A percentile compares a stretch with the other conserved stretches of the same genome.
These are phyloP conservation scores for Puccinia triticina DNA, from an alignment of 1,284 basidiomycete genomes.

Conservation along the genomic window DNA sequence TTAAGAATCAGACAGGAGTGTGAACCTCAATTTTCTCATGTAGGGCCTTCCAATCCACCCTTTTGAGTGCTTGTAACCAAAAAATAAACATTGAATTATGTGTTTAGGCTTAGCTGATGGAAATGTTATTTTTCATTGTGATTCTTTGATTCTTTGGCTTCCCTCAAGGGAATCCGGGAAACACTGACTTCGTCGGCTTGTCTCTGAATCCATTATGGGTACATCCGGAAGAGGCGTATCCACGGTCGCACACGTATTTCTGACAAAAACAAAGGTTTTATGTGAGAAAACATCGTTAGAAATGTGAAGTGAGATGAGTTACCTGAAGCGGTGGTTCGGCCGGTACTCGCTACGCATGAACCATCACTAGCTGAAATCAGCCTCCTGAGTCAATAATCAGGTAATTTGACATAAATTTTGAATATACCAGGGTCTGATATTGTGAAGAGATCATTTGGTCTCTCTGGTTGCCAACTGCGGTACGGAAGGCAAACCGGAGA, in stretches of 20 bases:
- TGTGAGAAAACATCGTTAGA: neutral
- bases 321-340: neutral
- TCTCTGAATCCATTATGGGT: conserved; percentile 25
- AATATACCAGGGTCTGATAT: conserved; percentile 1
- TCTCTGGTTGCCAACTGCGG: neutral
- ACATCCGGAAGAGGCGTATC: conserved; percentile 9
- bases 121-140: no score
- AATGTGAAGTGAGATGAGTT: neutral
- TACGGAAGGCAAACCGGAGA: conserved; percentile 16
- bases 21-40: no score
- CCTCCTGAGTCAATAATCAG: neutral
- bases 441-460: neutral
- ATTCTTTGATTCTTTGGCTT: no score
- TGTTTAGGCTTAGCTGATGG: no score
- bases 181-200: neutral
- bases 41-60: no score
- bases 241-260: conserved; percentile 46
- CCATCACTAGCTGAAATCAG: neutral
- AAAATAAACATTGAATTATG: no score
- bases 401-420: neutral
- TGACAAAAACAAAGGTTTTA: neutral
- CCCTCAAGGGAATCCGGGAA: neutral
- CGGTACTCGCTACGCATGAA: neutral
- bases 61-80: no score
- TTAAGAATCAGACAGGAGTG: no score